Evolutionary conservation across 768 basidiomycete species (phyloP), one percentile per base, ranked within the genome.

Genomic region (Lactarius trivialis): DNA sequence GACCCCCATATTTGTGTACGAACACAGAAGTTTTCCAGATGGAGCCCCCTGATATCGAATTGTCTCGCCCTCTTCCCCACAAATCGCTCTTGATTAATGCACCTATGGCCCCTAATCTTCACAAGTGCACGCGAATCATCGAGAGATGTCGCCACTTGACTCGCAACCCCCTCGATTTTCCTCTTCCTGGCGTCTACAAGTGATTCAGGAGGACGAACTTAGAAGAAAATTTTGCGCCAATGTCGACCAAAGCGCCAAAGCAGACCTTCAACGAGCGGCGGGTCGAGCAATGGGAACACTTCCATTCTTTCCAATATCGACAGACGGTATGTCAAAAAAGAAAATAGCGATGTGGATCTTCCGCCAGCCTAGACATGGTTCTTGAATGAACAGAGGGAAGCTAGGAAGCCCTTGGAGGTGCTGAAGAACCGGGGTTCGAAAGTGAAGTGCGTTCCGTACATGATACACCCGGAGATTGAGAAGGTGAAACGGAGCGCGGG

Each of bases 211-310:
- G 32, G 85, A 86, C 24, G 85, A 89, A 64, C 89, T 68, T 89
- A 30, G 87, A 4, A 88, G 87, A 8, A 77, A 75, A 30, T 89
- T 82, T 75, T 81, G 73, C 69, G 76, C 79, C 60, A 64, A n/a
- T 84, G 56, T 82, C 79, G 19, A 86, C 83, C 21, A 89, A 88
- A 74, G 73, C 72, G 19, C n/a, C n/a, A n/a, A n/a, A n/a, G n/a
- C n/a, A n/a, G 88, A 85, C 85, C 86, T 0, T 84, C 85, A 5
- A 83, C 82, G 56, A 84, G 81, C 66, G 75, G 7, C 75, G 81
- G 37, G 79, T 77, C 72, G 80, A 82, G 32, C 72, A 75, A n/a
- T 88, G 88, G 87, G 87, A 88, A 2, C 77, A 83, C 11, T 86
- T 88, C 87, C 88, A 0, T 86, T 81, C 70, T 87, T 85, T 33